phyloP scores from a whole-genome alignment of 2,329 filamentous ascomycete species.

The Aspergillus nomiae region DNA sequence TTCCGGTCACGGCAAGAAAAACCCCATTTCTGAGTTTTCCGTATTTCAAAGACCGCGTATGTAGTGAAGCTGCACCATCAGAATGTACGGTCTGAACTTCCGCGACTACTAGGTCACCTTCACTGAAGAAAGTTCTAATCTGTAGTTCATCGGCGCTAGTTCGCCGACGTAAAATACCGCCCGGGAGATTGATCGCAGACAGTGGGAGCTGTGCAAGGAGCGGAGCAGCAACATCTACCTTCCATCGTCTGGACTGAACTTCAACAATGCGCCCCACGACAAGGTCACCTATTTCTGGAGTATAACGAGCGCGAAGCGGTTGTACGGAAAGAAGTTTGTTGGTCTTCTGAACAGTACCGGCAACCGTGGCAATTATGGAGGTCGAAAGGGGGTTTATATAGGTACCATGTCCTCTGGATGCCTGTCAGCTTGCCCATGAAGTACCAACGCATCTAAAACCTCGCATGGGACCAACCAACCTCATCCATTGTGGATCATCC shows the following conservation, averaged over 20 bases:
- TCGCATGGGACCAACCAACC: constrained; percentile 25
- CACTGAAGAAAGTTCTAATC: constrained; percentile 94
- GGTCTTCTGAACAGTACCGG: constrained; percentile 85
- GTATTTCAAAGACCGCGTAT: constrained; percentile 89
- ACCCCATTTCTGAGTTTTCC: constrained; percentile 93
- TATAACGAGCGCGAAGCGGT: constrained; percentile 88
- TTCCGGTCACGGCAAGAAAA: constrained; percentile 79
- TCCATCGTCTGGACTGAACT: constrained; percentile 92
- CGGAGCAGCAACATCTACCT: constrained; percentile 87
- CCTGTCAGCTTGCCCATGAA: constrained; percentile 4
- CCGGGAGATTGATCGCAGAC: constrained; percentile 89
- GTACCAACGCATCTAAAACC: constrained; percentile 32
- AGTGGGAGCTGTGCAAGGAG: constrained; percentile 84
- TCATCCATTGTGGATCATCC: constrained; percentile 95
- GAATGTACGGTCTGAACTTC: constrained; percentile 89
- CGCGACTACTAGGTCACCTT: constrained; percentile 90
- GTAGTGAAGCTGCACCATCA: constrained; percentile 83
- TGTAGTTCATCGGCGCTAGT: constrained; percentile 97
- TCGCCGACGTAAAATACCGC: constrained; percentile 84
- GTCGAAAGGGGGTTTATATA: constrained; percentile 65
- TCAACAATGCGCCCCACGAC: constrained; percentile 92
- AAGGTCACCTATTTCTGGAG: constrained; percentile 92
- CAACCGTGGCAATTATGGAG: constrained; percentile 84
- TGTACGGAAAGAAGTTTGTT: constrained; percentile 95
- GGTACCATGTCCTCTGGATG: constrained; percentile 82